phyloP scores from a whole-genome alignment of 805 yeast genomes.

The Myxozyma mucilagina region DNA sequence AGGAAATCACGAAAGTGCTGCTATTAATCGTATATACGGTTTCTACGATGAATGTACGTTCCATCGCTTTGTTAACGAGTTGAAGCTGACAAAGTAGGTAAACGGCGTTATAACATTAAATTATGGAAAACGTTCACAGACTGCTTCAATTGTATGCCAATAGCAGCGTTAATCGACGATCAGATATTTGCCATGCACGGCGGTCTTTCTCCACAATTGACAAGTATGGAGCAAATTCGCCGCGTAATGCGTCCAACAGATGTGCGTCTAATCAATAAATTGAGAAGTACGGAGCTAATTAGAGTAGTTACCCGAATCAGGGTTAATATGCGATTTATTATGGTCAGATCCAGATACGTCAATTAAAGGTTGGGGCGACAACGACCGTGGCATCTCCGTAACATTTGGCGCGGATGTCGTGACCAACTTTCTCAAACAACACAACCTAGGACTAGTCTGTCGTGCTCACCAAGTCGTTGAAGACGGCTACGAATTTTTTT shows the following conservation, averaged over 20 bases:
- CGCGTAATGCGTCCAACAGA: conserved; percentile 99
- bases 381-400: conserved; percentile 97
- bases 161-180: conserved; percentile 97
- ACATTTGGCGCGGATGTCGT: conserved; percentile 99
- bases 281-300: background rate
- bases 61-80: background rate
- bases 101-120: conserved; percentile 95
- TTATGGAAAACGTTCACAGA: conserved; percentile 99
- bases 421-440: conserved; percentile 90
- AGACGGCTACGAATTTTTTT: conserved; percentile 97
- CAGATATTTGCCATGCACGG: conserved; percentile 99
- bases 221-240: conserved; percentile 97
- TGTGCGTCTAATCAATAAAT: conserved; percentile 24
- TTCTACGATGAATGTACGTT: conserved; percentile 86
- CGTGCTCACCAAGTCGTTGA: conserved; percentile 99
- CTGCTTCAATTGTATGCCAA: conserved; percentile 96
- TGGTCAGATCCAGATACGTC: conserved; percentile 99
- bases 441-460: conserved; percentile 96
- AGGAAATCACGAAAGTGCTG: conserved; percentile 98
- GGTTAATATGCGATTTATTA: conserved; percentile 88
- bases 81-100: conserved; percentile 37
- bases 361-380: conserved; percentile 97
- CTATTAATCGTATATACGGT: conserved; percentile 95
- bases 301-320: conserved; percentile 83
- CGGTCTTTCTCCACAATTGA: conserved; percentile 94